Percentiles rank a stretch among this genome's conserved stretches.
Evolutionary conservation across 441 rosid species (phyloP).

Genomic region (Pelargonium cotyledonis): DNA sequence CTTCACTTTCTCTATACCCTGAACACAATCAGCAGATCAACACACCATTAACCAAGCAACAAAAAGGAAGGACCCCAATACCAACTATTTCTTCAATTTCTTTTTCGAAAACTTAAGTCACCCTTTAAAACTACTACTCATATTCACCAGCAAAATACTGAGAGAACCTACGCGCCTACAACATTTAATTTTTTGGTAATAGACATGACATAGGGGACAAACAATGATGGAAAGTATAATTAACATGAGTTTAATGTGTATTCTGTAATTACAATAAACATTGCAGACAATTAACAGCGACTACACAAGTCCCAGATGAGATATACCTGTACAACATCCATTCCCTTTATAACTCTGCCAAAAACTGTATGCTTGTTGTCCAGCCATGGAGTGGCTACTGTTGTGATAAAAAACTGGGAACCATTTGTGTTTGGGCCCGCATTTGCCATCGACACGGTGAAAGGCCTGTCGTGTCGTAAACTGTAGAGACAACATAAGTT

Average conservation of each 20-base stretch:
- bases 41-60: no score
- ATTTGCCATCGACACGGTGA: conserved; percentile 91
- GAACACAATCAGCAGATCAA: conserved; percentile 18
- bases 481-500: conserved; percentile 38
- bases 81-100: no score
- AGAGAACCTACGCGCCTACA: no score
- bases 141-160: no score
- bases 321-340: conserved; percentile 93
- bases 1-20: conserved; percentile 98
- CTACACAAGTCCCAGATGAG: conserved; percentile 6
- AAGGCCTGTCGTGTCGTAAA: conserved; percentile 87
- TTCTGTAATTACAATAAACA: no score
- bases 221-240: no score
- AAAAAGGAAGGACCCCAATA: no score
- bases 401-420: conserved; percentile 88
- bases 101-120: no score
- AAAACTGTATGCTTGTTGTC: conserved; percentile 95
- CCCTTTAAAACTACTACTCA: no score
- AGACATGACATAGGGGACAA: no score
- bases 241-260: not conserved
- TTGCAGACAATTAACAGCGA: conserved; percentile 4
- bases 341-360: conserved; percentile 85
- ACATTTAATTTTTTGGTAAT: no score
- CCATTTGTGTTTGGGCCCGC: conserved; percentile 93
- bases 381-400: conserved; percentile 96